Conservation (phyloP, 352 stramenopile species). For the Pythium insidiosum region DNA sequence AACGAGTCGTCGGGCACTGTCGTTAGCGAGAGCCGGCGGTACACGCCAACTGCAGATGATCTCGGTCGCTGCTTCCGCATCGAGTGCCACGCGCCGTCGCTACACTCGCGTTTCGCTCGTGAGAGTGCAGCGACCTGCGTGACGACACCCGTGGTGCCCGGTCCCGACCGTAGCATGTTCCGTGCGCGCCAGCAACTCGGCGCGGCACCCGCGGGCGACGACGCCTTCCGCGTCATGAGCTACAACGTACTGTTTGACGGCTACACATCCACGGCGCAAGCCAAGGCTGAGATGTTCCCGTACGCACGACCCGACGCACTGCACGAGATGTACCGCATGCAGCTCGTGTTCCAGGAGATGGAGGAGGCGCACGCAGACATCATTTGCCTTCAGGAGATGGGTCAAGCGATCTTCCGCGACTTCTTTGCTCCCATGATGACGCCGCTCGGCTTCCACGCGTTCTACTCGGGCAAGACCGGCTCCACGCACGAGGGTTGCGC, state of each 20-base stretch:
- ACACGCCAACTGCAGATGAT: constrained; percentile 30
- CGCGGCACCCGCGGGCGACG: constrained; percentile 4
- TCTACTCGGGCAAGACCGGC: constrained; percentile 62
- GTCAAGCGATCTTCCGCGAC: constrained; percentile 30
- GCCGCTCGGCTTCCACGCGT: constrained; percentile 32
- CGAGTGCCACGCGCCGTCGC: constrained; percentile 37
- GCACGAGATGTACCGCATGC: constrained; percentile 61
- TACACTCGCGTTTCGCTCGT: constrained; percentile 19
- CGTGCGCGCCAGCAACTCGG: constrained; percentile 15
- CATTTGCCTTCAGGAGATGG: constrained; percentile 73
- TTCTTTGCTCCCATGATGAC: constrained; percentile 58
- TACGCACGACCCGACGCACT: constrained; percentile 37
- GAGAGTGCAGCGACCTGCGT: constrained; percentile 23
- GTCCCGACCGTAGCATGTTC: constrained; percentile 54
- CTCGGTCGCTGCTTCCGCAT: constrained; percentile 40
- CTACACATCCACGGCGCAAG: constrained; percentile 50
- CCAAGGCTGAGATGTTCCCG: constrained; percentile 50
- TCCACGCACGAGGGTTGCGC: constrained; percentile 65
- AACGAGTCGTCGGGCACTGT: neutral
- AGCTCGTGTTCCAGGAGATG: constrained; percentile 70
- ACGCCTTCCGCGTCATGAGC: constrained; percentile 63
- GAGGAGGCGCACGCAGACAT: constrained; percentile 50
- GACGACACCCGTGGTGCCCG: constrained; percentile 26
- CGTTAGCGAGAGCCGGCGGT: constrained; percentile 20
- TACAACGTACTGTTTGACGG: constrained; percentile 78